A percentile compares a stretch with the other conserved stretches of the same genome.
Conservation (phyloP, 768 basidiomycete genomes). For the Pleurotus tuber-regium region DNA sequence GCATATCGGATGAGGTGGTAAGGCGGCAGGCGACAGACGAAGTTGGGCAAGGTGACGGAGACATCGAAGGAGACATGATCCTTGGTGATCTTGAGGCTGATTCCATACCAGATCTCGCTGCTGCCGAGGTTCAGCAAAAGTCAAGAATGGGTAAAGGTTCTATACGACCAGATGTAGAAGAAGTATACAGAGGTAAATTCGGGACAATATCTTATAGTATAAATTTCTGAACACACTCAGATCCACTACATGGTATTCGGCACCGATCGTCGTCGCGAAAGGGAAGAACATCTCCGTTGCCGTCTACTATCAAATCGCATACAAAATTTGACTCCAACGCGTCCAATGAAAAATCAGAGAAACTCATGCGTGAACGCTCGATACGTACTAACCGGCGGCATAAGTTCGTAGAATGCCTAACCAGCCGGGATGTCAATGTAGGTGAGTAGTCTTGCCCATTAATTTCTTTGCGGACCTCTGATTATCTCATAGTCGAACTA, state of each 20-base stretch:
- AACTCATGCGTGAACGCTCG: conserved; percentile 69
- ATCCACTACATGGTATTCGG: conserved; percentile 57
- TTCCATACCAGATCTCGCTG: conserved; percentile 23
- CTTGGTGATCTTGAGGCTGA: conserved; percentile 74
- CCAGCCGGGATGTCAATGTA: conserved; percentile 77
- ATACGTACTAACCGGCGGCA: conserved; percentile 75
- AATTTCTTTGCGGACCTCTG: no score
- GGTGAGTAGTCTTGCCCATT: no score
- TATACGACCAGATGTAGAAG: conserved; percentile 66
- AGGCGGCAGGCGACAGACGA: conserved; percentile 22
- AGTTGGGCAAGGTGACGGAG: conserved; percentile 46
- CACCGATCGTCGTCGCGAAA: conserved; percentile 36
- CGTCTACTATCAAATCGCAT: conserved; percentile 20
- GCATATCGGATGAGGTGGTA: conserved; percentile 15
- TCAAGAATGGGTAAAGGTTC: conserved; percentile 42
- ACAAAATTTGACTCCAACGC: conserved; percentile 21
- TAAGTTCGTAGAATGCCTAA: conserved; percentile 81
- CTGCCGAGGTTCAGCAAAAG: conserved; percentile 33
- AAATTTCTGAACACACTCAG: conserved; percentile 32
- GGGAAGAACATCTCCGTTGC: conserved; percentile 29
- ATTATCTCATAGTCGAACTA: conserved; percentile 59
- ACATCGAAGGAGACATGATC: conserved; percentile 75
- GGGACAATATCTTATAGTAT: conserved; percentile 20
- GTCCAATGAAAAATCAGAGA: conserved; percentile 49
- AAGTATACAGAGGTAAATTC: conserved; percentile 71